A percentile compares a stretch with the other conserved stretches of the same genome.
Conservation (phyloP, 768 basidiomycete species). For the Psilocybe tampanensis region DNA sequence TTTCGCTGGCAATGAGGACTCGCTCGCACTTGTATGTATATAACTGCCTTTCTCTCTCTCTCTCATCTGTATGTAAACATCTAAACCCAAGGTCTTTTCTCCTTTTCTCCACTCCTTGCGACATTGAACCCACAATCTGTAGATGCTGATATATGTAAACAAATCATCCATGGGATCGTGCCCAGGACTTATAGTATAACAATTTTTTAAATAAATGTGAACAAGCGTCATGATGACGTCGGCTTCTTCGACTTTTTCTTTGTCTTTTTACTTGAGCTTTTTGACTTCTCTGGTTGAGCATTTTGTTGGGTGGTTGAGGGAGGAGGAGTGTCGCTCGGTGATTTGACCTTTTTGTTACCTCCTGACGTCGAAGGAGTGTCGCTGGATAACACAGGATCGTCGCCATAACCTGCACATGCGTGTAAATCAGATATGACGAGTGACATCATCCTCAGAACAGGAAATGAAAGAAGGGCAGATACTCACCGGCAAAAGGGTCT, state of each 20-base stretch:
- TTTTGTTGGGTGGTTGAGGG: slow-evolving; percentile 1
- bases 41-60: too few species aligned
- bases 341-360: slow-evolving; percentile 13
- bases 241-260: slow-evolving; percentile 37
- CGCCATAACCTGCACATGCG: slow-evolving; percentile 34
- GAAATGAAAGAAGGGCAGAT: neutral
- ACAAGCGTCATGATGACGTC: neutral
- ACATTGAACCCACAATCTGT: neutral
- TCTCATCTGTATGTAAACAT: neutral
- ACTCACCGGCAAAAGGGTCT: slow-evolving; percentile 69
- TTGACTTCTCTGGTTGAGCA: slow-evolving; percentile 1
- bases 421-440: neutral
- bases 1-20: too few species aligned
- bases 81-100: neutral
- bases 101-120: neutral
- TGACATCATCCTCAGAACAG: neutral
- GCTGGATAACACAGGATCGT: slow-evolving; percentile 17
- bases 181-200: neutral
- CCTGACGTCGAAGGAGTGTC: neutral
- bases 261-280: slow-evolving; percentile 27
- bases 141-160: neutral
- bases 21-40: too few species aligned
- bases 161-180: neutral
- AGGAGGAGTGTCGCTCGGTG: slow-evolving; percentile 9
- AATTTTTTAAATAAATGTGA: neutral